Evolutionary conservation across 2,329 filamentous ascomycete genomes (phyloP).

Genomic region (Pyricularia sp.): DNA sequence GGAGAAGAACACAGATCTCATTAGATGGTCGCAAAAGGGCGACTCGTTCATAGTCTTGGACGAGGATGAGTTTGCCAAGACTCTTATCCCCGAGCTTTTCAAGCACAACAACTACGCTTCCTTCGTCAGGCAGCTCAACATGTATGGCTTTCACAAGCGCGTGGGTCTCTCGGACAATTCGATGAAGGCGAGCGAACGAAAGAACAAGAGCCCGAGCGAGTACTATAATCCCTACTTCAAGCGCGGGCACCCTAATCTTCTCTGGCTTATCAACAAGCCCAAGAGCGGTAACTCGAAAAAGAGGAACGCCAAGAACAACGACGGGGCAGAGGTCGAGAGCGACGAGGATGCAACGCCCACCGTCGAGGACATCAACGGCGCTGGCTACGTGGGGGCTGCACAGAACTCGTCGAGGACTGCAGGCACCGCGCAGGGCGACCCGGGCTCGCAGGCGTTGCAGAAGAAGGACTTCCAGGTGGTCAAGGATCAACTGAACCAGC

Average conservation of each 20-base stretch:
- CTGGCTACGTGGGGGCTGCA: slow-evolving; percentile 4
- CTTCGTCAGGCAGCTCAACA: slow-evolving; percentile 89
- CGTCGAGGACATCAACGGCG: slow-evolving; percentile 25
- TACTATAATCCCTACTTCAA: slow-evolving; percentile 97
- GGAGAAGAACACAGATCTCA: slow-evolving; percentile 83
- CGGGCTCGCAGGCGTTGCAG: slow-evolving; percentile 30
- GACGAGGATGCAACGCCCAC: slow-evolving; percentile 56
- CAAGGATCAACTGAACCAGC: slow-evolving; percentile 64
- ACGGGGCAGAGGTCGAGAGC: slow-evolving; percentile 56
- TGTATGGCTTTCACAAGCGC: slow-evolving; percentile 97
- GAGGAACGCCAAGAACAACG: slow-evolving; percentile 38
- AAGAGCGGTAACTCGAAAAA: slow-evolving; percentile 54
- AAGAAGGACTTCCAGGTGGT: slow-evolving; percentile 67
- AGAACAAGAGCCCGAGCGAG: slow-evolving; percentile 96
- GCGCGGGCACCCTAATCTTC: slow-evolving; percentile 76
- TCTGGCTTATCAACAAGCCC: slow-evolving; percentile 95
- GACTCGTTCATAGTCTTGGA: slow-evolving; percentile 95
- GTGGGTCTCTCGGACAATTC: slow-evolving; percentile 91
- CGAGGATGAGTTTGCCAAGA: slow-evolving; percentile 97
- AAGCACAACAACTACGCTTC: slow-evolving; percentile 99
- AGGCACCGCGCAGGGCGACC: slow-evolving; percentile 6
- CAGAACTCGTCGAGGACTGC: slow-evolving; percentile 12
- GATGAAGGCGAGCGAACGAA: slow-evolving; percentile 91
- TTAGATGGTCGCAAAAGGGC: slow-evolving; percentile 92
- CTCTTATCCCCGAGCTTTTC: slow-evolving; percentile 91